These are phyloP conservation scores for Fraxinus paxiana DNA, from an alignment of 305 asterid species.

Conservation along the genomic window DNA sequence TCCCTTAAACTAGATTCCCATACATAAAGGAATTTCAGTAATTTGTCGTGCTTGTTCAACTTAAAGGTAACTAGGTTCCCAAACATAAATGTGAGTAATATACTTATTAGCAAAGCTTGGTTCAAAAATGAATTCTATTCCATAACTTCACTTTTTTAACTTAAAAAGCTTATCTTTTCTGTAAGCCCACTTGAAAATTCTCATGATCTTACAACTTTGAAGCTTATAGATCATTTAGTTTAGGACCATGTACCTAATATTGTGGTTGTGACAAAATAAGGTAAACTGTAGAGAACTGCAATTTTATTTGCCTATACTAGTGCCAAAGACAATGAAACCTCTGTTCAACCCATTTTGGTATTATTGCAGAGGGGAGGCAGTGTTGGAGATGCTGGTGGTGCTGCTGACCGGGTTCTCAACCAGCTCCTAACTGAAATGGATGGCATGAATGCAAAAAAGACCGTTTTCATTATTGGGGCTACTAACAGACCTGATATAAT, in stretches of 20 bases:
- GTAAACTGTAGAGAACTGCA: background rate
- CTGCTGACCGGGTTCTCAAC: constrained; percentile 51
- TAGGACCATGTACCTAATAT: background rate
- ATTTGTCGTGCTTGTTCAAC: background rate
- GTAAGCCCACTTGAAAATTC: background rate
- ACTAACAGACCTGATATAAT: constrained; percentile 49
- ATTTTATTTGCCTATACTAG: background rate
- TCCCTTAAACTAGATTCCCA: background rate
- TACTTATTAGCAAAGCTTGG: background rate
- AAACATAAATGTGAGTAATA: background rate
- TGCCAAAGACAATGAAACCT: background rate
- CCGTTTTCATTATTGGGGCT: constrained; percentile 51
- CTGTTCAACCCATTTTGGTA: background rate
- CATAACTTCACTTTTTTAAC: background rate
- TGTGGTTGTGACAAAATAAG: background rate
- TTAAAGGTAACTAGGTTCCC: background rate
- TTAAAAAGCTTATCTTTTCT: background rate
- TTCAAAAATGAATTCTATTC: background rate
- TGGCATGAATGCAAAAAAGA: constrained; percentile 47
- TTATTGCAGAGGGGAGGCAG: constrained; percentile 46
- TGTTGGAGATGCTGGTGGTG: constrained; percentile 55
- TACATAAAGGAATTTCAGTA: background rate
- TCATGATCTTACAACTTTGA: background rate
- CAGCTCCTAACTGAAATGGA: constrained; percentile 56
- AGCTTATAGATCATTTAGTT: background rate